Evolutionary conservation across 495 filamentous ascomycete genomes (phyloP).

Genomic region (Neurospora sp.): DNA sequence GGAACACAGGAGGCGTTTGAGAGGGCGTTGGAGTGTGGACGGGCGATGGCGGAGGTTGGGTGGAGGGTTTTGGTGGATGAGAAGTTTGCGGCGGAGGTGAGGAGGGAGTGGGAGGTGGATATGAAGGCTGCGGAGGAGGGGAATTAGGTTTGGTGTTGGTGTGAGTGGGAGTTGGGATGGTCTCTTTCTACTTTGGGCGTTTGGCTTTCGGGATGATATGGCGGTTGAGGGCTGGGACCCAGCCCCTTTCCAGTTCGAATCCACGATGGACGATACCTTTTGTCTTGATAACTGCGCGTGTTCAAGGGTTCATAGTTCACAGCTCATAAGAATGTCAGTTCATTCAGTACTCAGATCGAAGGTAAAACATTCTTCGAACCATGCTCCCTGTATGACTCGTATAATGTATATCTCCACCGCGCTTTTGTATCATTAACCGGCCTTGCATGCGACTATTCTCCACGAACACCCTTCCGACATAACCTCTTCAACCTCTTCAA

Average conservation of each 20-base stretch:
- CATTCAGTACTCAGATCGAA: not conserved
- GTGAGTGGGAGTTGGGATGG: not conserved
- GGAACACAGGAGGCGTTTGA: slow-evolving; percentile 39
- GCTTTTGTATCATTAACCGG: too few relatives aligned
- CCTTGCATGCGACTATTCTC: too few relatives aligned
- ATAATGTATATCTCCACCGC: too few relatives aligned
- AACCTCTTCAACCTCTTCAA: not conserved
- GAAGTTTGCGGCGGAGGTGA: slow-evolving; percentile 30
- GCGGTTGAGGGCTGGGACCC: not conserved
- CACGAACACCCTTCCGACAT: not conserved
- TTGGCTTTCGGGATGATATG: not conserved
- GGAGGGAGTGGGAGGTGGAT: slow-evolving; percentile 30
- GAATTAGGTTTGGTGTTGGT: not conserved
- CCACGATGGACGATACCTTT: not conserved
- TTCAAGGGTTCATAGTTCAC: not conserved
- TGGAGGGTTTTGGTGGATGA: slow-evolving; percentile 40
- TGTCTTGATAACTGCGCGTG: not conserved
- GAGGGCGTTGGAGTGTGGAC: slow-evolving; percentile 38
- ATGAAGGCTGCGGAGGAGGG: slow-evolving; percentile 20
- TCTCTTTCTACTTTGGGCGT: not conserved
- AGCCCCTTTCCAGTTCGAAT: not conserved
- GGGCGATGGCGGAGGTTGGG: slow-evolving; percentile 47
- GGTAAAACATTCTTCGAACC: not conserved
- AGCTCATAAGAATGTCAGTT: not conserved
- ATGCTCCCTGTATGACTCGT: too few relatives aligned